A percentile compares a stretch with the other conserved stretches of the same genome.
phyloP scores from a whole-genome alignment of 139 green algal species.

The Coelastrella sp. region DNA sequence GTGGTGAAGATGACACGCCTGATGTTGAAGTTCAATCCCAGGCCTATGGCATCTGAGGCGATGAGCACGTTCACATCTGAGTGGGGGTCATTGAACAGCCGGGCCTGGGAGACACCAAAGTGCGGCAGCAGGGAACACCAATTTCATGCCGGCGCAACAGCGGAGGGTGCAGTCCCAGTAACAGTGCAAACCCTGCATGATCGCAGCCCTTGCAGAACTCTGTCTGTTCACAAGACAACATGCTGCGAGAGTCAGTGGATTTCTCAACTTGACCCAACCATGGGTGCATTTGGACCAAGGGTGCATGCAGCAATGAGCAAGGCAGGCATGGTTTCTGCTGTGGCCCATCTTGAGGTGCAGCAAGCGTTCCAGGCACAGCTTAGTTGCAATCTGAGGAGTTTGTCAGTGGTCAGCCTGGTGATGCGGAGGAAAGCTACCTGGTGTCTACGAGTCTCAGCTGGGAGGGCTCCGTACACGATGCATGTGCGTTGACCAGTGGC shows the following conservation, averaged over 20 bases:
- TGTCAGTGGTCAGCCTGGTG: background rate
- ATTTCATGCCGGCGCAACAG: background rate
- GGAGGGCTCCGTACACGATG: constrained; percentile 92
- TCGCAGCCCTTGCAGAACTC: background rate
- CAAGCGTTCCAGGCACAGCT: too few relatives aligned
- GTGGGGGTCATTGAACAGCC: constrained; percentile 88
- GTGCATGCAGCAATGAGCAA: too few relatives aligned
- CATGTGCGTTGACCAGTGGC: constrained; percentile 57
- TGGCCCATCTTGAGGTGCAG: too few relatives aligned
- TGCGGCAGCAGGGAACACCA: background rate
- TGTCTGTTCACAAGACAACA: too few relatives aligned
- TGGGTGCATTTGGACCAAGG: too few relatives aligned
- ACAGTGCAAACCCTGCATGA: too few relatives aligned
- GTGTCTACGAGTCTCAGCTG: constrained; percentile 83
- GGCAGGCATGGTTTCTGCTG: too few relatives aligned
- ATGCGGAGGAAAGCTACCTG: constrained; percentile 54
- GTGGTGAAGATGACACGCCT: constrained; percentile 42
- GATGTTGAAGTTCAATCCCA: constrained; percentile 99
- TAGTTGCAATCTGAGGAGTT: too few relatives aligned
- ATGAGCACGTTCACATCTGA: constrained; percentile 77
- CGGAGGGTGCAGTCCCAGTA: too few relatives aligned
- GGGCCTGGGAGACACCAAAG: constrained; percentile 53
- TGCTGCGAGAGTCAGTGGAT: too few relatives aligned
- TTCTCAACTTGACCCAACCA: too few relatives aligned
- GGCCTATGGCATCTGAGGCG: constrained; percentile 95